These are phyloP conservation scores for Pseudogymnoascus destructans DNA, from an alignment of 2,329 filamentous ascomycete genomes.

Conservation along the genomic window DNA sequence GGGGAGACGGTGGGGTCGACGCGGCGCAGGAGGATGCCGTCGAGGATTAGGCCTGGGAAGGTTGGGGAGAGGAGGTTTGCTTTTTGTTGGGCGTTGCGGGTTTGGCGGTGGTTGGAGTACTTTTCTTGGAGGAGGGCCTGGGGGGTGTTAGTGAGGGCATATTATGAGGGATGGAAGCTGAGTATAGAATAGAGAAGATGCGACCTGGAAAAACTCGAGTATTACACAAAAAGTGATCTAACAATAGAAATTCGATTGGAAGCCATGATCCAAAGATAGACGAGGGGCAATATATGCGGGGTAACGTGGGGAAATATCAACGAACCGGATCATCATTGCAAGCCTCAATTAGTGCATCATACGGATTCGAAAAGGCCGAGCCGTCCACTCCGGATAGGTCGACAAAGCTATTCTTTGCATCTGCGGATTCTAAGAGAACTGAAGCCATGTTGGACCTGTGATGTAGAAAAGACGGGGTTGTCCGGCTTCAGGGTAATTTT, in stretches of 20 bases:
- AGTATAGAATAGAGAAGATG: not conserved
- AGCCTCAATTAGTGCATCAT: constrained; percentile 26
- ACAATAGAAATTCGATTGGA: not conserved
- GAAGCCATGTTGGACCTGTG: constrained; percentile 15
- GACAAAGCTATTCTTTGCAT: constrained; percentile 25
- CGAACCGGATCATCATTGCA: constrained; percentile 24
- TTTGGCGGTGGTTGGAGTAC: constrained; percentile 62
- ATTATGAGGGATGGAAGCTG: not conserved
- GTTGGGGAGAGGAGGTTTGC: constrained; percentile 55
- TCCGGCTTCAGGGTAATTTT: not conserved
- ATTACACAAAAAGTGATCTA: not conserved
- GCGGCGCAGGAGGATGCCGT: constrained; percentile 61
- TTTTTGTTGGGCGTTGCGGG: constrained; percentile 64
- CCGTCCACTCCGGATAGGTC: constrained; percentile 25
- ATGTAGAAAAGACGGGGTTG: not conserved
- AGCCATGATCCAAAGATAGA: not conserved
- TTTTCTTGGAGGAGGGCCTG: constrained; percentile 22
- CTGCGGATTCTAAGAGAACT: constrained; percentile 16
- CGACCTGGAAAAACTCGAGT: too few species aligned
- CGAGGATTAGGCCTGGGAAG: constrained; percentile 60
- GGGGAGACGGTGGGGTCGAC: constrained; percentile 50
- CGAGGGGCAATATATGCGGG: not conserved
- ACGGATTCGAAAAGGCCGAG: constrained; percentile 22
- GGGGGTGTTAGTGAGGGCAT: not conserved
- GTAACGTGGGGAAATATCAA: not conserved